These are phyloP conservation scores for Colletotrichum gigasporum DNA, from an alignment of 2,329 filamentous ascomycete genomes.

Conservation along the genomic window DNA sequence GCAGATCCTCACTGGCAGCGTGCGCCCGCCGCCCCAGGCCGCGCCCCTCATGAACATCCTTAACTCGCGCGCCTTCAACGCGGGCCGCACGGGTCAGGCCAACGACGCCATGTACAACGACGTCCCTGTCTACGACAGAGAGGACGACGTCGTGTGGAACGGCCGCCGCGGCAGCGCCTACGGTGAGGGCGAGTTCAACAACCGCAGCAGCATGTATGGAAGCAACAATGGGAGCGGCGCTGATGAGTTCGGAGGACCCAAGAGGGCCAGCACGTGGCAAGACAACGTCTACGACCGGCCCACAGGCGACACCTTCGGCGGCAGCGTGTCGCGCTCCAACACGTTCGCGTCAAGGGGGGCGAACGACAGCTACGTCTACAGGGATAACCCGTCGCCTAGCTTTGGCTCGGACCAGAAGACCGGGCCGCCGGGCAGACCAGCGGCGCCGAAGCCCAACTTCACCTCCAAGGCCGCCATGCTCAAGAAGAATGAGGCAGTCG, in stretches of 20 bases:
- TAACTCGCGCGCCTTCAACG: slow-evolving; percentile 85
- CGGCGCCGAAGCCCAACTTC: slow-evolving; percentile 91
- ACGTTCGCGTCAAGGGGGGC: slow-evolving; percentile 57
- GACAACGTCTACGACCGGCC: slow-evolving; percentile 78
- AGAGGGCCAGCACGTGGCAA: slow-evolving; percentile 76
- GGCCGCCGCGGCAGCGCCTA: slow-evolving; percentile 75
- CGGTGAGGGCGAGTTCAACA: slow-evolving; percentile 66
- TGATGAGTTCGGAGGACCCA: slow-evolving; percentile 64
- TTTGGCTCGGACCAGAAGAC: slow-evolving; percentile 47
- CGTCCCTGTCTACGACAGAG: slow-evolving; percentile 86
- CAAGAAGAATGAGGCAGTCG: slow-evolving; percentile 84
- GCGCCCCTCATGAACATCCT: slow-evolving; percentile 86
- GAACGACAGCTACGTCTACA: slow-evolving; percentile 63
- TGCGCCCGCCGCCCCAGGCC: slow-evolving; percentile 82
- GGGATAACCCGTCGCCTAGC: slow-evolving; percentile 48
- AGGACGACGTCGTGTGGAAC: slow-evolving; percentile 88
- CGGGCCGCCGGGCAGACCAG: slow-evolving; percentile 76
- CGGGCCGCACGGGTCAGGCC: slow-evolving; percentile 52
- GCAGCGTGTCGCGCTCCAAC: slow-evolving; percentile 57
- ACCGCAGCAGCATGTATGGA: slow-evolving; percentile 49
- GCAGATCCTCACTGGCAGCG: slow-evolving; percentile 81
- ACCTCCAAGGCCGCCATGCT: slow-evolving; percentile 63
- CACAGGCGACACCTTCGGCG: slow-evolving; percentile 41
- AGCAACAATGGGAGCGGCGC: slow-evolving; percentile 40
- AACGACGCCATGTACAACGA: slow-evolving; percentile 90